A percentile compares a stretch with the other conserved stretches of the same genome.
Conservation (phyloP, 1,284 basidiomycete species). For the Ustilago esculenta region DNA sequence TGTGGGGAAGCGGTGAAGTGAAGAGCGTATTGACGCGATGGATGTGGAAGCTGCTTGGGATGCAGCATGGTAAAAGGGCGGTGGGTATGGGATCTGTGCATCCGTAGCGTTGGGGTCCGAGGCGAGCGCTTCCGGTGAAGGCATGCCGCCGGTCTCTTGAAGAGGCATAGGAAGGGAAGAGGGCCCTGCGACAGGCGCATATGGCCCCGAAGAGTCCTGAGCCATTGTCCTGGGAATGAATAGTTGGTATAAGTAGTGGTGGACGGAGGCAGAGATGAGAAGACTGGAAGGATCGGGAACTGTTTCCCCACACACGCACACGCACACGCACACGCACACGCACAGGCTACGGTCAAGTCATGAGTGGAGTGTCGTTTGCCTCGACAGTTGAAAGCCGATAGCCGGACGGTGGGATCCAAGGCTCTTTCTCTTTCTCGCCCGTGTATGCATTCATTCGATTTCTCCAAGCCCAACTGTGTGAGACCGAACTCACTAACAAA, state of each 20-base stretch:
- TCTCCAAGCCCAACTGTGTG: too few species aligned
- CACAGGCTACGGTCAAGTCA: too few species aligned
- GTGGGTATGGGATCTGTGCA: conserved; percentile 30
- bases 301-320: conserved; percentile 12
- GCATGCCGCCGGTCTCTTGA: conserved; percentile 9
- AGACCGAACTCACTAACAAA: too few species aligned
- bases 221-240: conserved; percentile 6
- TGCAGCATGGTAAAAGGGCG: conserved; percentile 56
- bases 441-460: neutral
- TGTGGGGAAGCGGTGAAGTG: conserved; percentile 58
- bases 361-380: conserved; percentile 27
- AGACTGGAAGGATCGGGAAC: too few species aligned
- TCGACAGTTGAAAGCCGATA: conserved; percentile 16
- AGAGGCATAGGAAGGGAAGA: conserved; percentile 6
- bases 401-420: conserved; percentile 1
- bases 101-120: conserved; percentile 30
- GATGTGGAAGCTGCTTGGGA: conserved; percentile 43
- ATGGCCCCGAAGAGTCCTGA: conserved; percentile 6
- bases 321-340: too few species aligned
- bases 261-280: neutral
- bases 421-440: conserved; percentile 9
- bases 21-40: conserved; percentile 50
- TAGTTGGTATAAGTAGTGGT: neutral
- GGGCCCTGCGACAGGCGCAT: conserved; percentile 22
- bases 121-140: conserved; percentile 25